phyloP scores from a whole-genome alignment of 2,329 filamentous ascomycete genomes.

The Sporothrix protearum region DNA sequence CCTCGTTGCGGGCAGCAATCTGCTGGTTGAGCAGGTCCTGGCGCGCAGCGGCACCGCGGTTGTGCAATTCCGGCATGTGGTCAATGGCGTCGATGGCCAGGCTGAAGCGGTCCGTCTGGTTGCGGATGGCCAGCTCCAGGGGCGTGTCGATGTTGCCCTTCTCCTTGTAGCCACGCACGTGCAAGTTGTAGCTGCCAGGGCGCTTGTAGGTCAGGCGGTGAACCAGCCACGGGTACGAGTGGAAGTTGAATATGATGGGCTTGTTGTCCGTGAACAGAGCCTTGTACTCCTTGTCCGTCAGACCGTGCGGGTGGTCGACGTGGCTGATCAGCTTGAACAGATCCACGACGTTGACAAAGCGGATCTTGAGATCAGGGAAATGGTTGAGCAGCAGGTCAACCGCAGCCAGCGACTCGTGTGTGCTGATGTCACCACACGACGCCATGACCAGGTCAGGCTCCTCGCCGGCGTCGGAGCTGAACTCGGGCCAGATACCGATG shows the following conservation, averaged over 20 bases:
- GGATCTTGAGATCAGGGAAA: constrained; percentile 69
- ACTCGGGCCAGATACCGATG: constrained; percentile 73
- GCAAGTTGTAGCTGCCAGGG: constrained; percentile 62
- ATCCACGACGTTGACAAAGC: constrained; percentile 77
- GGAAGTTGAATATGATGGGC: constrained; percentile 80
- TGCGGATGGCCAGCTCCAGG: constrained; percentile 72
- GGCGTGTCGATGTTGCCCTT: constrained; percentile 84
- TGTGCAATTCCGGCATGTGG: constrained; percentile 58
- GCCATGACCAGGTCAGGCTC: constrained; percentile 76
- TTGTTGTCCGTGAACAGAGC: constrained; percentile 68
- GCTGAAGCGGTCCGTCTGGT: constrained; percentile 72
- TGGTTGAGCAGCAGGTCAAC: constrained; percentile 69
- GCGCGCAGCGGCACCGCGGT: constrained; percentile 58
- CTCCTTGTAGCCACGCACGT: constrained; percentile 76
- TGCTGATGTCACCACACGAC: constrained; percentile 70
- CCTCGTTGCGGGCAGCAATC: constrained; percentile 60
- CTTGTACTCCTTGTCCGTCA: constrained; percentile 62
- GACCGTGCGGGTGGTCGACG: constrained; percentile 68
- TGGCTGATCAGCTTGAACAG: constrained; percentile 74
- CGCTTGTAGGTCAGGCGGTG: constrained; percentile 74
- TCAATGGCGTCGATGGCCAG: constrained; percentile 75
- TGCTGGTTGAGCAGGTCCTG: constrained; percentile 63
- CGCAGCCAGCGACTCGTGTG: constrained; percentile 70
- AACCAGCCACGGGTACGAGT: constrained; percentile 77
- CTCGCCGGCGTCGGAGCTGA: constrained; percentile 63